Evolutionary conservation across 768 basidiomycete species (phyloP).

Genomic region (Lactifluus rugatus): DNA sequence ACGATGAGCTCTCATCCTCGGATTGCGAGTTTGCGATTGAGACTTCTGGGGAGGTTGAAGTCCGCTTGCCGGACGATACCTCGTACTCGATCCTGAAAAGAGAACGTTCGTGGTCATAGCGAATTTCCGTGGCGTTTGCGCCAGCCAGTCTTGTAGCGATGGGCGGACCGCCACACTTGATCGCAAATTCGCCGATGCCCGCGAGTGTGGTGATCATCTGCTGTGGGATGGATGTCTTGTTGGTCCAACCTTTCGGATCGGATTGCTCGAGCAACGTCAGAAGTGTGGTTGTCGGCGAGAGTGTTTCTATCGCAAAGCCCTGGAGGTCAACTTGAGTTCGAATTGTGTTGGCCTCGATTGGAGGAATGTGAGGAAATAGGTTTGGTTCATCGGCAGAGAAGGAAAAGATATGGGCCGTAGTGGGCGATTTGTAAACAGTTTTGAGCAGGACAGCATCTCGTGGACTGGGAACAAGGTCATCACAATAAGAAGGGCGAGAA

Average conservation of each 20-base stretch:
- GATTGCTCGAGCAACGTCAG: conserved; percentile 93
- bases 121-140: conserved; percentile 60
- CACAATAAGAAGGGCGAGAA: conserved; percentile 15
- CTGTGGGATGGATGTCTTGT: conserved; percentile 88
- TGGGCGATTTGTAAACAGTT: conserved; percentile 95
- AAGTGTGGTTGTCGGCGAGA: conserved; percentile 90
- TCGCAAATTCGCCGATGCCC: conserved; percentile 90
- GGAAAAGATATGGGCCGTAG: conserved; percentile 88
- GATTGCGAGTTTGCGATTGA: conserved; percentile 13
- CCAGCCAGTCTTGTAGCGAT: conserved; percentile 76
- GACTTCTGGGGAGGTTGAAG: conserved; percentile 16
- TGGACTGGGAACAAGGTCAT: conserved; percentile 40
- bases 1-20: conserved; percentile 20
- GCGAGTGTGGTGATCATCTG: conserved; percentile 86
- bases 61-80: conserved; percentile 42
- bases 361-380: conserved; percentile 68
- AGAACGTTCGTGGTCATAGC: conserved; percentile 82
- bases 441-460: conserved; percentile 85
- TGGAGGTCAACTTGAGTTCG: conserved; percentile 96
- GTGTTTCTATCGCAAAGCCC: conserved; percentile 93
- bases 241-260: conserved; percentile 95
- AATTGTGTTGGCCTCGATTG: conserved; percentile 65
- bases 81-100: conserved; percentile 82
- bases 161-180: conserved; percentile 92
- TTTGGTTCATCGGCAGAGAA: conserved; percentile 88